Conservation (phyloP, 1,139 yeast species). For the Cylindricascospora bacillispora region DNA sequence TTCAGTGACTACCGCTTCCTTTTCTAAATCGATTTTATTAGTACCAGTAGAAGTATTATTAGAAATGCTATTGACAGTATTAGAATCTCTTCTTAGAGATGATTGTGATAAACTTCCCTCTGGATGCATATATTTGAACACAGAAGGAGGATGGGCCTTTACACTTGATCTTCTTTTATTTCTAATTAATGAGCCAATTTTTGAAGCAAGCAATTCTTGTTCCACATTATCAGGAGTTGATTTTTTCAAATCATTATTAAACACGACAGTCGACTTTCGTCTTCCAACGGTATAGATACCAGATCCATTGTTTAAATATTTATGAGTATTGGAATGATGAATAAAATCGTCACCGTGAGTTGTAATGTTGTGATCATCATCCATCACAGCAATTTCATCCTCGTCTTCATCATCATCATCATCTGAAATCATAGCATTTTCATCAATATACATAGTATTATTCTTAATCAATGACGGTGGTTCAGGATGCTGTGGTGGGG, state of each 20-base stretch:
- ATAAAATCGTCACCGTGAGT: conserved; percentile 7
- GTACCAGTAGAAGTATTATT: too few species aligned
- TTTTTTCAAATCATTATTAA: conserved; percentile 11
- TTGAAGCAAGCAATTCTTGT: conserved; percentile 27
- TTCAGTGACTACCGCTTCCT: conserved; percentile 1
- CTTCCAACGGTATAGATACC: conserved; percentile 7
- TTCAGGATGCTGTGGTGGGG: conserved; percentile 1
- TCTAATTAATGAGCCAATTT: conserved; percentile 11
- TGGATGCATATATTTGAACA: conserved; percentile 1
- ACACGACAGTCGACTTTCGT: conserved; percentile 18
- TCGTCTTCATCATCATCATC: conserved; percentile 28
- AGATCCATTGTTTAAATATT: conserved; percentile 19
- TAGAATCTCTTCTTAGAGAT: neutral
- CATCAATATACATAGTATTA: conserved; percentile 28
- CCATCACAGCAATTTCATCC: conserved; percentile 6
- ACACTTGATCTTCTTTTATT: conserved; percentile 4
- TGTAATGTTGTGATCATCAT: neutral
- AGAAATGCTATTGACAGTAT: too few species aligned
- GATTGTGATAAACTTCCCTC: neutral
- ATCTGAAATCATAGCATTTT: conserved; percentile 31
- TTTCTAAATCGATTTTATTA: conserved; percentile 8
- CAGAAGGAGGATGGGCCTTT: conserved; percentile 3
- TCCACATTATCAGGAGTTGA: conserved; percentile 11
- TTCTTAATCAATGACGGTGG: too few species aligned
- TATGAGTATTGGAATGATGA: conserved; percentile 6